Evolutionary conservation across 768 basidiomycete species (phyloP), one percentile per base, ranked within the genome.

Genomic region (Harrya chromipes): DNA sequence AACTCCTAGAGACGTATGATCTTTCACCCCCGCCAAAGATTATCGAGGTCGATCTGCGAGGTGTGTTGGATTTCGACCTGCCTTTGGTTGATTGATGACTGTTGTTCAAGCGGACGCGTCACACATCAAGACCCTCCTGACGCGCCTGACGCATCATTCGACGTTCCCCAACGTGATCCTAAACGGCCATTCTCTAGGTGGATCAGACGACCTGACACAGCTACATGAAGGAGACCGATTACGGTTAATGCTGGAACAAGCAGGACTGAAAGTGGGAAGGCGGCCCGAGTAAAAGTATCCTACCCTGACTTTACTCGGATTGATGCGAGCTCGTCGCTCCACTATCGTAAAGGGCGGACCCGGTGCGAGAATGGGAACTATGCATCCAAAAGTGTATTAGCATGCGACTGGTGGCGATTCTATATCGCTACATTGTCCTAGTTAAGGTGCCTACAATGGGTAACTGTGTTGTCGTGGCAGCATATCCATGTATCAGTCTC

Each of bases 111-210:
- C 77, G 52, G 89, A 91, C 58, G 71, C 75, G 1, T 69, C 72
- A 9, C 70, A 81, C 24, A 74, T 92, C 54, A 90, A 92, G 65
- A 66, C 72, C 10, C 68, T 91, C 26, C 70, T 92, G 41, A 73
- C 71, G 9, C 82, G 88, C 33, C 66, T 90, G 26, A 92, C 89
- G 2, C 67, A 70, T 3, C 85, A 75, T 13, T 65, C 74, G 7
- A 91, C 90, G 4, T 89, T 90, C 63, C 90, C 90, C 1, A 92
- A 92, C 54, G 70, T 87, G 46, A 56, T 92, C 23, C 59, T 91
- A 12, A 72, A 74, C 17, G 88, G 87, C 9, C 72, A 69, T 40
- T 80, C 80, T 6, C 70, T 88, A 3, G 84, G 85, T 10, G 87
- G 87, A 29, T 83, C 76, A 1, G 86, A 88, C 54, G 73, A 82